Evolutionary conservation across 2,329 filamentous ascomycete species (phyloP).

Genomic region (Diaporthe ampelina): DNA sequence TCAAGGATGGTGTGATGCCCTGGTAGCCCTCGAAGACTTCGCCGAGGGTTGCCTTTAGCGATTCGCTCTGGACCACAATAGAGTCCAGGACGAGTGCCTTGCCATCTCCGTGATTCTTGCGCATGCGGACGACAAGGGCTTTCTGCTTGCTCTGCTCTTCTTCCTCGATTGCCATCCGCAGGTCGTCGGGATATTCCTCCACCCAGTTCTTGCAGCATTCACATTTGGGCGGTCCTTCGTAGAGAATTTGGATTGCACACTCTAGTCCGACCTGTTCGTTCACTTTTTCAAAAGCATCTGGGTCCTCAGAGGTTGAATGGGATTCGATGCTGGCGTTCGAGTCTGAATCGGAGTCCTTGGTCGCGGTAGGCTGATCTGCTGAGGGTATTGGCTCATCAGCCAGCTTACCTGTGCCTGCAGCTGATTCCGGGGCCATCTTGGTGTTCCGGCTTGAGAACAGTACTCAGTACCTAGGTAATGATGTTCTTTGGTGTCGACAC

Average conservation of each 20-base stretch:
- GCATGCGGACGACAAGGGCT: constrained; percentile 41
- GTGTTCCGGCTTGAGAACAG: no score
- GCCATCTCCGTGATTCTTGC: constrained; percentile 35
- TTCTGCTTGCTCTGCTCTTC: constrained; percentile 36
- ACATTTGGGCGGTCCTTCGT: background rate
- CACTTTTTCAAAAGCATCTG: no score
- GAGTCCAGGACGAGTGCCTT: background rate
- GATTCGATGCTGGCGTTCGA: no score
- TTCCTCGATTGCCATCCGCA: constrained; percentile 26
- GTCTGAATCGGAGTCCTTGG: no score
- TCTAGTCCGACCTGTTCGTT: background rate
- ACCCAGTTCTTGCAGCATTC: constrained; percentile 10
- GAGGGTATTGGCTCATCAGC: no score
- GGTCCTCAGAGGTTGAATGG: no score
- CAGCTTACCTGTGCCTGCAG: no score
- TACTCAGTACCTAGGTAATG: no score
- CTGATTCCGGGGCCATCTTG: no score
- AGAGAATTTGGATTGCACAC: background rate
- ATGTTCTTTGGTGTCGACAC: no score
- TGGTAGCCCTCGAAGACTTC: constrained; percentile 12
- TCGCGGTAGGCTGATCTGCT: no score
- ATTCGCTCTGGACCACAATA: background rate
- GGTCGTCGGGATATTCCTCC: background rate
- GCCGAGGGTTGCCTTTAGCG: background rate
- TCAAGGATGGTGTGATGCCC: constrained; percentile 5